phyloP scores from a whole-genome alignment of 148 eudicot species.

The Vaccinium myrtillus region DNA sequence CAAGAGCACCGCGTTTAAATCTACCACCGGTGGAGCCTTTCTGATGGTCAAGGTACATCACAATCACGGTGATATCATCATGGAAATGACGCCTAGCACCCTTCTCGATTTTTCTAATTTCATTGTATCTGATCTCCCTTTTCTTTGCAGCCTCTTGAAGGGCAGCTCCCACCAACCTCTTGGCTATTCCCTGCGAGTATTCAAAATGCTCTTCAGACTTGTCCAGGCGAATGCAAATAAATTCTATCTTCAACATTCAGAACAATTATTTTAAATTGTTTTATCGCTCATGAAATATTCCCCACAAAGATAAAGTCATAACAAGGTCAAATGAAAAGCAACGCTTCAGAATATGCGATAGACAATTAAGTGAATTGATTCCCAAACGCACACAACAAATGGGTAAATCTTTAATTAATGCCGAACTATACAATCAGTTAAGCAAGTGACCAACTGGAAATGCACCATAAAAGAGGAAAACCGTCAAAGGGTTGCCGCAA shows the following conservation, averaged over 20 bases:
- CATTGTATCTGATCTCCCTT: conserved; percentile 46
- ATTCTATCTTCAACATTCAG: neutral
- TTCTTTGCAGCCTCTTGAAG: conserved; percentile 50
- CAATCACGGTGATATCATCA: conserved; percentile 54
- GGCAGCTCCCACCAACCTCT: conserved; percentile 44
- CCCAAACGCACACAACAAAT: neutral
- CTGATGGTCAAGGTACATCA: conserved; percentile 44
- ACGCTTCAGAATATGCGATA: neutral
- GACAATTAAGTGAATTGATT: neutral
- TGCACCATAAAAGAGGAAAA: neutral
- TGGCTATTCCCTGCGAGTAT: conserved; percentile 47
- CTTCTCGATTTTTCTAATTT: conserved; percentile 42
- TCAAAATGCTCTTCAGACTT: neutral
- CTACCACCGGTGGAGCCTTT: conserved; percentile 9
- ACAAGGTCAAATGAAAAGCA: neutral
- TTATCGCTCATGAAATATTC: neutral
- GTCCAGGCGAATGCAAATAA: neutral
- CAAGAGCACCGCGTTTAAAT: conserved; percentile 20
- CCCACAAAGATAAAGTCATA: neutral
- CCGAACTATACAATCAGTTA: neutral
- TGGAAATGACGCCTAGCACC: conserved; percentile 52
- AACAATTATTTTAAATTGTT: neutral
- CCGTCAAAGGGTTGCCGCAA: neutral
- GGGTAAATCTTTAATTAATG: neutral
- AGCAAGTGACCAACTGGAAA: neutral